Base-by-base conservation (phyloP, 768 basidiomycete species). In the Lactarius sp. region DNA sequence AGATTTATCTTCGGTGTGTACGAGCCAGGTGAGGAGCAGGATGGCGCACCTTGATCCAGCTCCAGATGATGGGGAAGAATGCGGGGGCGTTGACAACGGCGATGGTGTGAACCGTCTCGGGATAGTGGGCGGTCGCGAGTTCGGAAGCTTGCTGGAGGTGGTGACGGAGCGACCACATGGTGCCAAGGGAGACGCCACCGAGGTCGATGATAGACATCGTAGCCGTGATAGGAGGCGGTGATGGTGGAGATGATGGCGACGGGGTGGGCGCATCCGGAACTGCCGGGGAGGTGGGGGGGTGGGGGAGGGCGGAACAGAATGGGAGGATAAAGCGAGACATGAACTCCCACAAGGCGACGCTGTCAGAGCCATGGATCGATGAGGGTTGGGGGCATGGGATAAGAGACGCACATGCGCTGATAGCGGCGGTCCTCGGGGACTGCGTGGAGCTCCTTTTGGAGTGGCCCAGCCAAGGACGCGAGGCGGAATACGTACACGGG, bases 41-140 rank as follows among this genome's bases (percentile, higher is more conserved):
- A 20, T 6, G 22, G 63, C 75, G 46, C 62, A 85, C 87, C 78
- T 89, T 90, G 71, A 93, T 79, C 91, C 91, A 93, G 37, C 80
- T 80, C 91, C 91, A 94, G 10, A 93, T 77, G 2, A 86, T 89
- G 3, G 87, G 83, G 73, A 94, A 94, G 78, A 92, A 94, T 0
- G 83, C 77, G 0, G 92, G 92, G 0, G 90, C 85, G 67, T 93
- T 92, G 59, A 94, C 85, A 59, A 94, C 74, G 12, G 79, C 85
- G 68, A 87, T 82, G 41, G 81, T 79, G 68, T 81, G 76, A 47
- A 92, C 76, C 0, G 89, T 90, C 73, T 93, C 91, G 1, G 91
- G 90, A 71, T 92, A 92, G 69, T 91, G 86, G 8, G 87, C 88
- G 0, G 87, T 89, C 0, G 88, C 88, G 47, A 93, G 79, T 20